A percentile compares a stretch with the other conserved stretches of the same genome.
phyloP scores from a whole-genome alignment of 805 yeast species.

The Candida golubevii region DNA sequence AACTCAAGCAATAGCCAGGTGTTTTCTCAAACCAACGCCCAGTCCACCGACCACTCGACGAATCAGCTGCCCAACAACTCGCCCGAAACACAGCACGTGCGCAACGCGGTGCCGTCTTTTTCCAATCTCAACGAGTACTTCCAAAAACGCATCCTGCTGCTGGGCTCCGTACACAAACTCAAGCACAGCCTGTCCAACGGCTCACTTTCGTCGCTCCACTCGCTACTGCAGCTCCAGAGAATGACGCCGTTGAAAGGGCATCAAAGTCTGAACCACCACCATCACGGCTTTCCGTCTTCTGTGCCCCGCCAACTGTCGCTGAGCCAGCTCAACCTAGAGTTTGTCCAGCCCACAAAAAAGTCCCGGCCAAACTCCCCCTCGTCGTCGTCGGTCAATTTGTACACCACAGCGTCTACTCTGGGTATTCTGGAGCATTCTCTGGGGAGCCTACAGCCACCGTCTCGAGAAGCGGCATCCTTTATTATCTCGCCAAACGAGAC shows the following conservation, averaged over 20 bases:
- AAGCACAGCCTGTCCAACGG: conserved; percentile 19
- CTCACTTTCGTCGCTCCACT: conserved; percentile 13
- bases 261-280: not conserved
- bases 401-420: conserved; percentile 3
- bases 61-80: conserved; percentile 30
- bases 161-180: conserved; percentile 21
- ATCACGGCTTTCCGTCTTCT: conserved; percentile 1
- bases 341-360: conserved; percentile 33
- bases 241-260: conserved; percentile 42
- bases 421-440: not conserved
- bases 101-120: conserved; percentile 21
- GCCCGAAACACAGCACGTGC: conserved; percentile 24
- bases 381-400: conserved; percentile 10
- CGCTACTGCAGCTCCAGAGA: conserved; percentile 24
- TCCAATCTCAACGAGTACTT: conserved; percentile 34
- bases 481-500: conserved; percentile 40
- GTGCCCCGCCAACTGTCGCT: conserved; percentile 20
- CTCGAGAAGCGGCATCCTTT: conserved; percentile 20
- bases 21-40: conserved; percentile 23
- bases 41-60: conserved; percentile 25
- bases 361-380: conserved; percentile 48
- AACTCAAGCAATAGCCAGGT: conserved; percentile 19
- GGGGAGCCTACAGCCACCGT: not conserved
- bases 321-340: conserved; percentile 35
- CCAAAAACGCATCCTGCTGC: conserved; percentile 19